Evolutionary conservation across 345 rosid genomes (phyloP).

Genomic region (Salix caprea): DNA sequence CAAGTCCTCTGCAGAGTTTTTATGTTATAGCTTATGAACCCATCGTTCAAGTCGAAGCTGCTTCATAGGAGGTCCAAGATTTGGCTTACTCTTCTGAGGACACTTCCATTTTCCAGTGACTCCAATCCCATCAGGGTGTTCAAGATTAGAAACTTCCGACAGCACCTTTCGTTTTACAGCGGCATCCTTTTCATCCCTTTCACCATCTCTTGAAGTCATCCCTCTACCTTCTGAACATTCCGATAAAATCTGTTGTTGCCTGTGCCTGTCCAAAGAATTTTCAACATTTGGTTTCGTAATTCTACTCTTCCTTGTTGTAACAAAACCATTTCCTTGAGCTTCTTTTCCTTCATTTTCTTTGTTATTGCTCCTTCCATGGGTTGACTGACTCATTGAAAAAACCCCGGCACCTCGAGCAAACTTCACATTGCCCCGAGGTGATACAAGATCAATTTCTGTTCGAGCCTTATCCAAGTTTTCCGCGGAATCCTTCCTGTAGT

Average conservation of each 20-base stretch:
- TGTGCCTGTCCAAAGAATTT: conserved; percentile 17
- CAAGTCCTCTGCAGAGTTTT: background rate
- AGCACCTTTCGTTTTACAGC: conserved; percentile 37
- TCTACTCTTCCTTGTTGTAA: conserved; percentile 43
- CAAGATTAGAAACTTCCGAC: conserved; percentile 49
- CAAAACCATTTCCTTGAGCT: conserved; percentile 41
- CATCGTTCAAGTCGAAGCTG: conserved; percentile 81
- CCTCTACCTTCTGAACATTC: conserved; percentile 27
- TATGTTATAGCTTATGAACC: conserved; percentile 42
- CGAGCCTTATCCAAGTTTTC: conserved; percentile 6
- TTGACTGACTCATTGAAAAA: conserved; percentile 9
- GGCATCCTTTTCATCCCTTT: conserved; percentile 12
- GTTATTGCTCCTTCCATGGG: conserved; percentile 10
- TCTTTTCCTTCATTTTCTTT: conserved; percentile 32
- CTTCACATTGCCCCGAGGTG: background rate
- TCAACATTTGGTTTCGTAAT: conserved; percentile 18
- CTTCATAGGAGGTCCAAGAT: conserved; percentile 65
- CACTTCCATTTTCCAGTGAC: conserved; percentile 70
- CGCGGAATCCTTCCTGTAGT: background rate
- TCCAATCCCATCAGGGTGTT: conserved; percentile 23
- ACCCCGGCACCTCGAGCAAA: background rate
- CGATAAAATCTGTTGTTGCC: conserved; percentile 18
- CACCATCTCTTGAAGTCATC: conserved; percentile 1
- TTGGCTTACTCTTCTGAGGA: conserved; percentile 68
- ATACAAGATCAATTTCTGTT: conserved; percentile 4